These are phyloP conservation scores for Cryptosporidium xiaoi DNA, from an alignment of 169 alveolate species.

Conservation along the genomic window DNA sequence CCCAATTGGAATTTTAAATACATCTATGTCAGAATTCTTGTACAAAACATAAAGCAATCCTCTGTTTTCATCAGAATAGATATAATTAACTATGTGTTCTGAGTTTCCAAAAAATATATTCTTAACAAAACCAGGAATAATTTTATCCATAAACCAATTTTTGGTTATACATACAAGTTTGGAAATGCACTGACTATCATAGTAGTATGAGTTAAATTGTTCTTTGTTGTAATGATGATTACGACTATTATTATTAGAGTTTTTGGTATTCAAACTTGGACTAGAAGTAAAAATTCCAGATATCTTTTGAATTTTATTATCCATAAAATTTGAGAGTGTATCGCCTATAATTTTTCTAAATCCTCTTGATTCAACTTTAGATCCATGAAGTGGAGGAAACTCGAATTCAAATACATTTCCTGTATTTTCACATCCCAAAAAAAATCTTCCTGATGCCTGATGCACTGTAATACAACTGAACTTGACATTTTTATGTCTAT, in stretches of 20 bases:
- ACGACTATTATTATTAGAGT: not conserved
- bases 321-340: too few relatives aligned
- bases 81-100: not conserved
- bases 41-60: conserved; percentile 46
- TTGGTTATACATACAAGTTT: conserved; percentile 20
- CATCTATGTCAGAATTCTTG: conserved; percentile 65
- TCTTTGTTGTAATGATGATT: not conserved
- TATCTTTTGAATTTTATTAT: too few relatives aligned
- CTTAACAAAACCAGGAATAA: conserved; percentile 23
- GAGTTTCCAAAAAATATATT: not conserved
- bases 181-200: not conserved
- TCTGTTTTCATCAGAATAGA: conserved; percentile 67
- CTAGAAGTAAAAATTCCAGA: too few relatives aligned
- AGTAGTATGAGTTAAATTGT: too few relatives aligned
- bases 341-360: not conserved
- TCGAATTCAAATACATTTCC: conserved; percentile 45
- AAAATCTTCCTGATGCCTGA: conserved; percentile 56
- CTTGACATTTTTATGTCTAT: conserved; percentile 5
- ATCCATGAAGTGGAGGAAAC: too few relatives aligned
- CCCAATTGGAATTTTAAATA: conserved; percentile 33
- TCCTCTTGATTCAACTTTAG: not conserved
- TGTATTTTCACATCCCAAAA: conserved; percentile 51
- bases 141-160: not conserved
- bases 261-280: too few relatives aligned
- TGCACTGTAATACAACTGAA: conserved; percentile 12